A percentile compares a stretch with the other conserved stretches of the same genome.
phyloP scores from a whole-genome alignment of 2,329 filamentous ascomycete species.

The Tolypocladium sp. region DNA sequence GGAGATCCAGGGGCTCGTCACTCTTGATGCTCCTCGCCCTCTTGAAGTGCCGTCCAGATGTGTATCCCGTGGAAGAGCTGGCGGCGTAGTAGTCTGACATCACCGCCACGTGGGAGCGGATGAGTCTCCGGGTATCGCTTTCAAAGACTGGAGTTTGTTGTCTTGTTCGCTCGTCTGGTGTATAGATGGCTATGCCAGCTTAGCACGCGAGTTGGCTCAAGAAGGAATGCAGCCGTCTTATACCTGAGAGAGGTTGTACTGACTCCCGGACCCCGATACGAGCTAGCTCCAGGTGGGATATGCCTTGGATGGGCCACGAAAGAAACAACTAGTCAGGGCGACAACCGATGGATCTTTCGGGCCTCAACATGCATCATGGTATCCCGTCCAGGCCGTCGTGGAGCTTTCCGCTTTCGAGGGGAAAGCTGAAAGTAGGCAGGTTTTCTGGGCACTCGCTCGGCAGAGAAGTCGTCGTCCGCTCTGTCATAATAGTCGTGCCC shows the following conservation, averaged over 20 bases:
- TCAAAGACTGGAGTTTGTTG: background rate
- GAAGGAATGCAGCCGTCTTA: background rate
- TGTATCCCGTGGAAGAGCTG: slow-evolving; percentile 12
- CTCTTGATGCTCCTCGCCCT: slow-evolving; percentile 31
- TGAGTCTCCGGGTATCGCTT: background rate
- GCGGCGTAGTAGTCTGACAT: slow-evolving; percentile 18
- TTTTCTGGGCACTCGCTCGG: background rate
- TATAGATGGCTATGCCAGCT: background rate
- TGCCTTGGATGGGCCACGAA: background rate
- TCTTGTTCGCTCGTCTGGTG: background rate
- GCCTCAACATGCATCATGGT: background rate
- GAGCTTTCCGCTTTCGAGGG: background rate
- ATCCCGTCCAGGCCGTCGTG: background rate
- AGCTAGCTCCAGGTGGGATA: background rate
- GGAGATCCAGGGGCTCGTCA: slow-evolving; percentile 28
- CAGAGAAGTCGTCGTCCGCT: background rate
- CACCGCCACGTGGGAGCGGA: background rate
- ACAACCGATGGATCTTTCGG: background rate
- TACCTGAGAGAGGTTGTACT: background rate
- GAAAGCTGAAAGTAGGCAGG: background rate
- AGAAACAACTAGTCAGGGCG: background rate
- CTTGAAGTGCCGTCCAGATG: slow-evolving; percentile 12
- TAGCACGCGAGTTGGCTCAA: background rate
- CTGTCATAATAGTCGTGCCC: background rate
- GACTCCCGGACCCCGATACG: background rate